Evolutionary conservation across 257 asterid genomes (phyloP).

Genomic region (Forsythia viridissima): DNA sequence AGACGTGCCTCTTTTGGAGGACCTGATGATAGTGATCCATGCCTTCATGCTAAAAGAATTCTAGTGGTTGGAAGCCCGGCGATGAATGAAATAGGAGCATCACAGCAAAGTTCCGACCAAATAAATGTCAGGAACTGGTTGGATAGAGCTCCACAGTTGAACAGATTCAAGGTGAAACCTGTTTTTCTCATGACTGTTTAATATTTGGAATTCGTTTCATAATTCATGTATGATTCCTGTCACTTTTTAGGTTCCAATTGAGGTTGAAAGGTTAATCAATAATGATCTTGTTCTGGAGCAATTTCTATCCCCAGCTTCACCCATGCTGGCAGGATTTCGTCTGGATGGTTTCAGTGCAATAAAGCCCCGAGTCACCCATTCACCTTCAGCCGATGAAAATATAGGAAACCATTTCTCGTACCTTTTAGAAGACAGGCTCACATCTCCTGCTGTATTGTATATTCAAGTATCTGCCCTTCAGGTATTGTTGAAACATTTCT

Average conservation of each 20-base stretch:
- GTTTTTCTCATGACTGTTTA: conserved; percentile 12
- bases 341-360: conserved; percentile 87
- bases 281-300: conserved; percentile 90
- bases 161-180: conserved; percentile 81
- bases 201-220: conserved; percentile 1
- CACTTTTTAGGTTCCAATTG: conserved; percentile 80
- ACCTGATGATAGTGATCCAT: conserved; percentile 68
- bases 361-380: conserved; percentile 77
- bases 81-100: conserved; percentile 53
- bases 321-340: conserved; percentile 91
- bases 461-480: conserved; percentile 90
- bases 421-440: conserved; percentile 78
- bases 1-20: conserved; percentile 94
- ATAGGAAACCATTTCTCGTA: conserved; percentile 33
- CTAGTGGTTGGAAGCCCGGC: conserved; percentile 68
- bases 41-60: conserved; percentile 87
- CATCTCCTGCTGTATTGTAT: conserved; percentile 74
- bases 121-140: conserved; percentile 76
- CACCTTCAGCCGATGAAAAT: conserved; percentile 58
- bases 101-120: conserved; percentile 66
- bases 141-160: conserved; percentile 75
- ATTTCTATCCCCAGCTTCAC: conserved; percentile 75
- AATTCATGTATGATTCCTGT: conserved; percentile 7
- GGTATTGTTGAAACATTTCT: conserved; percentile 46
- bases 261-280: conserved; percentile 73